Conservation (phyloP, 2,329 filamentous ascomycete genomes). For the Tolypocladium guangdongense region DNA sequence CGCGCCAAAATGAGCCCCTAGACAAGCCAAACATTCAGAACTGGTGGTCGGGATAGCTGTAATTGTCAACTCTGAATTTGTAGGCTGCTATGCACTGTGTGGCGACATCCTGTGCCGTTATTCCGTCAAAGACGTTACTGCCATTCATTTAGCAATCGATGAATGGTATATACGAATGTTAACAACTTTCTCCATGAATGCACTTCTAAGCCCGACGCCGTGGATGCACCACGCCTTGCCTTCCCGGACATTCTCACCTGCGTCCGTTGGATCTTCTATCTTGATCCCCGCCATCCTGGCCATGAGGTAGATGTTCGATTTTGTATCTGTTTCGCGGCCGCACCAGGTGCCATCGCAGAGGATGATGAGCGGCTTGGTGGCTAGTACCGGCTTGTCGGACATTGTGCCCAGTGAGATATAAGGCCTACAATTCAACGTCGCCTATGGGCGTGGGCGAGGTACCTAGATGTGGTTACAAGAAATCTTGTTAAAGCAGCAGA, state of each 20-base stretch:
- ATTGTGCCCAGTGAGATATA: not conserved
- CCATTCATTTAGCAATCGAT: not conserved
- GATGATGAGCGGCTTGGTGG: conserved; percentile 1
- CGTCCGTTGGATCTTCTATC: not conserved
- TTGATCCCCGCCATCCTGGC: conserved; percentile 2
- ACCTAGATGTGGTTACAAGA: too few relatives aligned
- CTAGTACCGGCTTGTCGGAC: not conserved
- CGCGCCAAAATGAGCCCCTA: conserved; percentile 14
- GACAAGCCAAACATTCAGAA: conserved; percentile 17
- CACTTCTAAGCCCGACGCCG: not conserved
- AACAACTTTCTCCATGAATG: not conserved
- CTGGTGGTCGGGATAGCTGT: conserved; percentile 8
- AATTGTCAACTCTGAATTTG: conserved; percentile 10
- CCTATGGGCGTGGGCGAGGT: too few relatives aligned
- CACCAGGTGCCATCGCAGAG: conserved; percentile 12
- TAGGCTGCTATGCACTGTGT: conserved; percentile 2
- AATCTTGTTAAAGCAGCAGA: too few relatives aligned
- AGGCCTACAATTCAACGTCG: not conserved
- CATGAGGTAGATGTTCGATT: conserved; percentile 8
- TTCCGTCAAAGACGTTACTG: not conserved
- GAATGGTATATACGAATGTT: not conserved
- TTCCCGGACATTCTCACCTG: not conserved
- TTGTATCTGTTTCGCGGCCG: conserved; percentile 8
- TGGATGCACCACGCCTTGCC: not conserved
- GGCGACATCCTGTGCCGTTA: not conserved